Base-by-base conservation (phyloP, 768 basidiomycete species). In the Collybiopsis luxurians region DNA sequence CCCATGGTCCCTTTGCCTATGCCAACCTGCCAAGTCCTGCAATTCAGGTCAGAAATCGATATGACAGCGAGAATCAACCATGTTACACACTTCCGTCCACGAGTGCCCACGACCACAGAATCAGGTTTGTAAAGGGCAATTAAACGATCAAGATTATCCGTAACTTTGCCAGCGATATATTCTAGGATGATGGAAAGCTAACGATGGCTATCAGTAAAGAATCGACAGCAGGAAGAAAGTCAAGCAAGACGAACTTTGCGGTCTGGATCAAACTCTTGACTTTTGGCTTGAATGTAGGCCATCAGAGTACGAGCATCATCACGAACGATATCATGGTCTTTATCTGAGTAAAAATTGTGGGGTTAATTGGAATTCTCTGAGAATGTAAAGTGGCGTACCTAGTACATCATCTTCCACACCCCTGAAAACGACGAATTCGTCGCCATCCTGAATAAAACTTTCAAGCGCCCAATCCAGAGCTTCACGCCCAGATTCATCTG, bases 401-500 rank as follows among this genome's bases (percentile, higher is more conserved):
- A 92, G 73, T 31, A 88, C 90, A 34, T 94, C 95, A 59, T 90
- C 83, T 60, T 96, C 94, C 13, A 96, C 83, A 0, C 96, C 96
- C 36, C 96, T 77, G 56, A 92, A 90, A 9, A 98, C 89, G 56
- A 99, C 86, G 21, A 98, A 74, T 71, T 98, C 96, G 67, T 98
- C 96, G 1, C 92, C 91, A 55, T 92, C 89, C 69, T 91, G 88
- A 7, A 88, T 84, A 11, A 99, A 78, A 31, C 81, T 79, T 63
- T 92, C 90, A 27, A 98, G 78, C n/a, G 84, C 78, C 96, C 96
- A 99, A 56, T 97, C 92, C 7, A 98, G 75, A 0, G 96, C 95
- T 64, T 94, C 85, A 5, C 79, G 72, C 0, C 95, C 95, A 58
- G 89, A 91, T 72, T 96, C 95, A 63, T 97, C 95, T 0, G 87